These are phyloP conservation scores for Chrysoporthe deuterocubensis DNA, from an alignment of 2,329 filamentous ascomycete species.

Conservation along the genomic window DNA sequence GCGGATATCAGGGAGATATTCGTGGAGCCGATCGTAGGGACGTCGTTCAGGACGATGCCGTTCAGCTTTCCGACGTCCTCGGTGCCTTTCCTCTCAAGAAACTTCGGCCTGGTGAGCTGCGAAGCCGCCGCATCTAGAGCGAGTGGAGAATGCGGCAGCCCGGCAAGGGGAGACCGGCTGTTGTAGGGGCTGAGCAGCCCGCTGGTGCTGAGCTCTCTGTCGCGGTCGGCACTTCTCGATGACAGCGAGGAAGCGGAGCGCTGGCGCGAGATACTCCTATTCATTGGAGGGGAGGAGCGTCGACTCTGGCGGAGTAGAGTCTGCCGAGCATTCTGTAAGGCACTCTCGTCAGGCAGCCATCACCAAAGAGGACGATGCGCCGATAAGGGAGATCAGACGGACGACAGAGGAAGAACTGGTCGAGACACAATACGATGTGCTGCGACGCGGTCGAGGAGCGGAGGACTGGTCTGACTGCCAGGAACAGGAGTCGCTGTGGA, in stretches of 20 bases:
- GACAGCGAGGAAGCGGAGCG: constrained; percentile 31
- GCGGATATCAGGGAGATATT: constrained; percentile 29
- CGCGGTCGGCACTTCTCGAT: constrained; percentile 26
- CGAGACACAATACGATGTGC: background rate
- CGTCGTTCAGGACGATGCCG: constrained; percentile 32
- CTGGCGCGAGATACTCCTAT: constrained; percentile 29
- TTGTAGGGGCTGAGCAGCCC: constrained; percentile 29
- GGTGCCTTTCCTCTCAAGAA: constrained; percentile 25
- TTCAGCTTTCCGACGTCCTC: constrained; percentile 29
- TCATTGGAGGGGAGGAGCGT: constrained; percentile 26
- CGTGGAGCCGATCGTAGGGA: constrained; percentile 28
- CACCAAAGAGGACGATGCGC: background rate
- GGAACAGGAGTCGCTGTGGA: constrained; percentile 1
- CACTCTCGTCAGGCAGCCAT: constrained; percentile 9
- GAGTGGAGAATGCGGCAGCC: constrained; percentile 24
- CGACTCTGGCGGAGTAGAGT: constrained; percentile 18
- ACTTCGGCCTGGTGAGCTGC: constrained; percentile 24
- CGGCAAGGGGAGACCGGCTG: constrained; percentile 29
- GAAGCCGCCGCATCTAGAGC: constrained; percentile 26
- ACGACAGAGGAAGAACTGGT: background rate
- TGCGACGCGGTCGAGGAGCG: constrained; percentile 8
- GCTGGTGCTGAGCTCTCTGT: constrained; percentile 26
- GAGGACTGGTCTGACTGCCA: constrained; percentile 8
- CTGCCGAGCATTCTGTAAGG: constrained; percentile 16
- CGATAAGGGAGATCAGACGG: background rate